Evolutionary conservation across 2,329 filamentous ascomycete genomes (phyloP).

Genomic region (Dendrostoma leiphaemia): DNA sequence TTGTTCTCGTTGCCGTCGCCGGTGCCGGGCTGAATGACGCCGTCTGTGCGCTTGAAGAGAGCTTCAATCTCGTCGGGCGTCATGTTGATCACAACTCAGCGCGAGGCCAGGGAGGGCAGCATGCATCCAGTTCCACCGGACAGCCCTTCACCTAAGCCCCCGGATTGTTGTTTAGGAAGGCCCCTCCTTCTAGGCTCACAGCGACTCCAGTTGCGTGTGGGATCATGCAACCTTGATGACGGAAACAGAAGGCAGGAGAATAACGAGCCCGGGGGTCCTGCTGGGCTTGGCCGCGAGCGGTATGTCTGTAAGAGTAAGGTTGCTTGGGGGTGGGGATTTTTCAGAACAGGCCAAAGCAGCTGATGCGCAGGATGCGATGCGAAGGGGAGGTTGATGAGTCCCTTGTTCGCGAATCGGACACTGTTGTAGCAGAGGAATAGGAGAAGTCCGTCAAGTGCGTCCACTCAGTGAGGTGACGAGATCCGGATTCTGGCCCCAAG

Average conservation of each 20-base stretch:
- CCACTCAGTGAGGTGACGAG: background rate
- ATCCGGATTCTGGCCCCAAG: background rate
- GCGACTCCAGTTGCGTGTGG: constrained; percentile 2
- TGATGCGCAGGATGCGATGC: background rate
- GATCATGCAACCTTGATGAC: constrained; percentile 13
- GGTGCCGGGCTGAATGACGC: constrained; percentile 27
- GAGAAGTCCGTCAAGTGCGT: too few relatives aligned
- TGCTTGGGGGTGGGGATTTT: background rate
- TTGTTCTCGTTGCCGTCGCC: constrained; percentile 28
- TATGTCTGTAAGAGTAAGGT: background rate
- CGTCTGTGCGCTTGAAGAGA: constrained; percentile 33
- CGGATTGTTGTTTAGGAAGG: constrained; percentile 2
- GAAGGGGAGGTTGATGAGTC: too few relatives aligned
- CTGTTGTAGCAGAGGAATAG: too few relatives aligned
- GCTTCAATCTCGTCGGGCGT: constrained; percentile 36
- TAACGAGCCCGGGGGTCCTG: background rate
- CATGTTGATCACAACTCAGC: constrained; percentile 23
- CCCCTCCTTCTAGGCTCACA: background rate
- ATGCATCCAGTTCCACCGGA: constrained; percentile 1
- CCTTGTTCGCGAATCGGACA: too few relatives aligned
- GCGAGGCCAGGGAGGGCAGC: too few relatives aligned
- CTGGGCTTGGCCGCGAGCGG: background rate
- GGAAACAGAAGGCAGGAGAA: constrained; percentile 6
- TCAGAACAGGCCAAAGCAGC: background rate
- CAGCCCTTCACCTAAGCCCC: background rate